Evolutionary conservation across 768 basidiomycete species (phyloP).

Genomic region (Termitomyces sp.): DNA sequence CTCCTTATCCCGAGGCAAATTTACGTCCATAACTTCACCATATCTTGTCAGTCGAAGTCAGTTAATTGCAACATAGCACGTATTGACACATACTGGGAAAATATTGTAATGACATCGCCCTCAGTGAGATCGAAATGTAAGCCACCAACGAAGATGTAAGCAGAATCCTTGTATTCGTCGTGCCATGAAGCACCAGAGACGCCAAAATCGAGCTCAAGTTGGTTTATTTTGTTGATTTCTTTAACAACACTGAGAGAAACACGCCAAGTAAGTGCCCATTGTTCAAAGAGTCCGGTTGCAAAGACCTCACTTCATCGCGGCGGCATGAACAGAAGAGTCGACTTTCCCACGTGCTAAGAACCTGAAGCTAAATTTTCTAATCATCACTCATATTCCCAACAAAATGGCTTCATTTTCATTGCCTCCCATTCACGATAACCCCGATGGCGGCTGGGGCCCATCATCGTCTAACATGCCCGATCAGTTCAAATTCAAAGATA

Average conservation of each 20-base stretch:
- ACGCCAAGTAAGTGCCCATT: conserved; percentile 5
- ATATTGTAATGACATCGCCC: conserved; percentile 95
- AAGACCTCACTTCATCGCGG: conserved; percentile 63
- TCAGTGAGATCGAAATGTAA: conserved; percentile 87
- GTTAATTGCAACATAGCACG: not conserved
- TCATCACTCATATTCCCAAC: conserved; percentile 6
- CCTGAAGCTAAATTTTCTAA: conserved; percentile 22
- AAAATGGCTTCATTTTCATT: conserved; percentile 78
- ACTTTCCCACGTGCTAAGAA: conserved; percentile 29
- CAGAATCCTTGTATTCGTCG: conserved; percentile 96
- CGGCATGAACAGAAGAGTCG: conserved; percentile 16
- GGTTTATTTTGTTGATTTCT: conserved; percentile 92
- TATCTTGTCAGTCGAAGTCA: conserved; percentile 46
- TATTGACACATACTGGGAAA: conserved; percentile 77
- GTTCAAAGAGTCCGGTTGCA: not conserved
- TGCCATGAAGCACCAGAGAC: conserved; percentile 80
- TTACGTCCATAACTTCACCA: conserved; percentile 94
- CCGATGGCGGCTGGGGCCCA: conserved; percentile 92
- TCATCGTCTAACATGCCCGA: conserved; percentile 74
- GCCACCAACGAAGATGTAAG: conserved; percentile 92
- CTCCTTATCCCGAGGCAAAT: conserved; percentile 89
- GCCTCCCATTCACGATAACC: conserved; percentile 85
- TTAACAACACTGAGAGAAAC: conserved; percentile 66
- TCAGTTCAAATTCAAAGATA: conserved; percentile 97
- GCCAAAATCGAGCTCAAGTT: conserved; percentile 80